Percentiles rank a stretch among this genome's conserved stretches.
Evolutionary conservation across 768 basidiomycete species (phyloP).

Genomic region (Lactifluus piperatus): DNA sequence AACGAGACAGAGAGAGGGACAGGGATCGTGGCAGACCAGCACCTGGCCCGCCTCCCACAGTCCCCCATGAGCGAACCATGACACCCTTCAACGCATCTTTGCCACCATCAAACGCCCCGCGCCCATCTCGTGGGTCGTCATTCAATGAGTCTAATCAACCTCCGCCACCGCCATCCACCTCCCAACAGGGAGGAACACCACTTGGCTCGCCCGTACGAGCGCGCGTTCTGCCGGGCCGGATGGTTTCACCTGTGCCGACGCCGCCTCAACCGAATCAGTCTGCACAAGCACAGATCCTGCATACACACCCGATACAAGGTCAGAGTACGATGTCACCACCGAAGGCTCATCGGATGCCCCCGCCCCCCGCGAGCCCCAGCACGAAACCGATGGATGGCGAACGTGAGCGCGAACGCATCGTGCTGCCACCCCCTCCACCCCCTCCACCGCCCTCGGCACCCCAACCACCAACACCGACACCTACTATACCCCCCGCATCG

Average conservation of each 20-base stretch:
- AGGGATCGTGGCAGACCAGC: slow-evolving; percentile 18
- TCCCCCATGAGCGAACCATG: slow-evolving; percentile 26
- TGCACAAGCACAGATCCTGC: neutral
- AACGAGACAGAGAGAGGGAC: slow-evolving; percentile 4
- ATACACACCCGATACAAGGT: neutral
- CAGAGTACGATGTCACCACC: slow-evolving; percentile 12
- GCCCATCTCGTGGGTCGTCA: slow-evolving; percentile 17
- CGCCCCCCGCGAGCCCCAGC: slow-evolving; percentile 4
- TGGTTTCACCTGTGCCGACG: neutral
- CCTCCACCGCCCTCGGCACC: neutral
- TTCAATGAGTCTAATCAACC: slow-evolving; percentile 6
- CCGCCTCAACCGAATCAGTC: neutral
- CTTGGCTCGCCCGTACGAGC: slow-evolving; percentile 9
- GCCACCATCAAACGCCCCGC: neutral
- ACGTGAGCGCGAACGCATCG: slow-evolving; percentile 11
- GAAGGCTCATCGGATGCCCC: neutral
- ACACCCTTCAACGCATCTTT: slow-evolving; percentile 22
- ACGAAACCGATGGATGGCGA: slow-evolving; percentile 17
- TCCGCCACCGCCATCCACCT: neutral
- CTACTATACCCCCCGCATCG: neutral
- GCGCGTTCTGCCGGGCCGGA: slow-evolving; percentile 5
- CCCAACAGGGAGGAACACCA: slow-evolving; percentile 5
- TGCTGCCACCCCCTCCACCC: neutral
- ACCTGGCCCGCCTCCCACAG: slow-evolving; percentile 21
- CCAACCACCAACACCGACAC: neutral